phyloP scores from a whole-genome alignment of 1,284 basidiomycete genomes.

The Calocybe gambosa region DNA sequence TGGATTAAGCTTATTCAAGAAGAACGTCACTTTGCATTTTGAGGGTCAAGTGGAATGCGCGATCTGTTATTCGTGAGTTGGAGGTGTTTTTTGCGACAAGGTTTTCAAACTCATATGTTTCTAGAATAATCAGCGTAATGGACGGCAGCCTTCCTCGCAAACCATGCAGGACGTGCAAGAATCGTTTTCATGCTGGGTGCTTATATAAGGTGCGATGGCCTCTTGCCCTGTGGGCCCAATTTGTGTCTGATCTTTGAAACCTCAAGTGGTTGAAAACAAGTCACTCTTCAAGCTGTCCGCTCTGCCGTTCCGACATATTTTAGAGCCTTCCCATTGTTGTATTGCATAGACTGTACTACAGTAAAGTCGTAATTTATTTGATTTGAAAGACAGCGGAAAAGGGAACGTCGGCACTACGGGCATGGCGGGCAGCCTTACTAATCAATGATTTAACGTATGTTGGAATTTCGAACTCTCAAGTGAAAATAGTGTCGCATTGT shows the following conservation, averaged over 20 bases:
- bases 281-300: conserved; percentile 85
- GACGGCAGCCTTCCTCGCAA: conserved; percentile 89
- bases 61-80: conserved; percentile 85
- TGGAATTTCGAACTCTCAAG: no score
- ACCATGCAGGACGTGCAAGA: conserved; percentile 93
- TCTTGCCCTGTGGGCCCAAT: background rate
- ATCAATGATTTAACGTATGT: no score
- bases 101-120: background rate
- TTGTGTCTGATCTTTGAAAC: conserved; percentile 1
- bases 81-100: background rate
- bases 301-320: conserved; percentile 81
- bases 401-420: no score
- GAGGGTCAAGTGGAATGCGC: conserved; percentile 92
- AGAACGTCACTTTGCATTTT: conserved; percentile 88
- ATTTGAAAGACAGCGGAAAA: no score
- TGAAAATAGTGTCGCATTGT: no score
- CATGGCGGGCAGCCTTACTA: no score
- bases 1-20: conserved; percentile 90
- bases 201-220: conserved; percentile 67
- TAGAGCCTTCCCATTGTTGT: conserved; percentile 21
- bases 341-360: background rate
- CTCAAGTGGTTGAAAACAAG: conserved; percentile 88
- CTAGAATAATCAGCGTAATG: conserved; percentile 87
- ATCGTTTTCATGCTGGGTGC: conserved; percentile 91
- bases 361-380: background rate